Percentiles rank a stretch among this genome's conserved stretches.
These are phyloP conservation scores for Pelargonium cotyledonis DNA, from an alignment of 441 rosid species.

Conservation along the genomic window DNA sequence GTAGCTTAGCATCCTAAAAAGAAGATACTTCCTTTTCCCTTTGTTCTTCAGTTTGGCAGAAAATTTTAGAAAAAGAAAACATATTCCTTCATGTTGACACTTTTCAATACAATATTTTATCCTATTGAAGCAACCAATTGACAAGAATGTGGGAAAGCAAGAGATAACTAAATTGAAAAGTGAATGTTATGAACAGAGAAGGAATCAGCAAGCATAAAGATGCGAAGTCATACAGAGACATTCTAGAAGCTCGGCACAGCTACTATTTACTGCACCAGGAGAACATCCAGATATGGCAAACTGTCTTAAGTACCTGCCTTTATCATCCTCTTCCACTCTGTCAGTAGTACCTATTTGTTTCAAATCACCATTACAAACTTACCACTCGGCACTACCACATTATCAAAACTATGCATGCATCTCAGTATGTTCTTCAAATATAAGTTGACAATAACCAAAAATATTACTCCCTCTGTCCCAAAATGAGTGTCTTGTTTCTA, in stretches of 20 bases:
- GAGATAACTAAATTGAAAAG: too few species aligned
- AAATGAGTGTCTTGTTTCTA: too few species aligned
- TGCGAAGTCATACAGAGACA: slow-evolving; percentile 8
- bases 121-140: not conserved
- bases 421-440: too few species aligned
- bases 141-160: not conserved
- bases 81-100: not conserved
- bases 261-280: slow-evolving; percentile 2
- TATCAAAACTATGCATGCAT: too few species aligned
- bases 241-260: slow-evolving; percentile 10
- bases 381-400: too few species aligned
- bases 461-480: too few species aligned
- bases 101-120: not conserved
- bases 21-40: not conserved
- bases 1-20: not conserved
- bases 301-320: slow-evolving; percentile 3
- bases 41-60: too few species aligned
- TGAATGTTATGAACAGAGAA: not conserved
- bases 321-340: slow-evolving; percentile 4
- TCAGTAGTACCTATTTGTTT: not conserved
- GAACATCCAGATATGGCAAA: slow-evolving; percentile 1
- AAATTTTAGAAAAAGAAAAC: too few species aligned
- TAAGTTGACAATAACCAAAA: too few species aligned
- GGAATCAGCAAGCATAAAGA: slow-evolving; percentile 7
- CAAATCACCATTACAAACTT: not conserved